Evolutionary conservation across 148 eudicot genomes (phyloP), one percentile per base, ranked within the genome.

Genomic region (Pouteria glomerata): DNA sequence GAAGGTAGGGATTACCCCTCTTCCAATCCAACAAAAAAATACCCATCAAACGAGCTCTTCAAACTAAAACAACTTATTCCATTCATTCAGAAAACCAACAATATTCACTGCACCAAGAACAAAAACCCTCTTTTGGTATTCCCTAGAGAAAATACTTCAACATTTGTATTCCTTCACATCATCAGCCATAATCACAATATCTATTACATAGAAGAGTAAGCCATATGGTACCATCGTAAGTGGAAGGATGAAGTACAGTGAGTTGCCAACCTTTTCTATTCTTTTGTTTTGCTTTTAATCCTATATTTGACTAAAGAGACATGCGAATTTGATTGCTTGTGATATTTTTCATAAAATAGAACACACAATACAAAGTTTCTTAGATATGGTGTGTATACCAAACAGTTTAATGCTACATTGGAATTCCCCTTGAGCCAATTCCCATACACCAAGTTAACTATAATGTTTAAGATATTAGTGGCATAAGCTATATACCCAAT

Each of bases 381-480:
- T n/a, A n/a, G n/a, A n/a, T n/a, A n/a, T n/a, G n/a, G n/a, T n/a
- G n/a, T 60, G 76, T 90, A 59, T 78, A 95, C 99, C 99, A 95
- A 87, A 81, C 81, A 88, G 50, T 75, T 85, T 69, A 91, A 69
- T 60, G 92, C 84, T 51, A 86, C 80, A 76, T 91, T 88, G 72
- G 14, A 83, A 62, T 89, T 80, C 77, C 89, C 85, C 75, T 82
- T 83, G 26, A 95, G 77, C 94, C 93, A 91, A 81, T 80, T 85
- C 58, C 97, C 99, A 87, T 95, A 95, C 21, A 97, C 93, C 90
- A 95, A 78, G 78, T 91, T 95, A 72, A 91, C 99, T 95, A 81
- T 83, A 82, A 57, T 51, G 57, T 69, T 72, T 58, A 44, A 68
- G 58, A 69, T 45, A 51, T 79, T 61, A 75, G 71, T 35, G 41